These are phyloP conservation scores for Podila horticola DNA, from an alignment of 192 early-diverging fungal genomes.

Conservation along the genomic window DNA sequence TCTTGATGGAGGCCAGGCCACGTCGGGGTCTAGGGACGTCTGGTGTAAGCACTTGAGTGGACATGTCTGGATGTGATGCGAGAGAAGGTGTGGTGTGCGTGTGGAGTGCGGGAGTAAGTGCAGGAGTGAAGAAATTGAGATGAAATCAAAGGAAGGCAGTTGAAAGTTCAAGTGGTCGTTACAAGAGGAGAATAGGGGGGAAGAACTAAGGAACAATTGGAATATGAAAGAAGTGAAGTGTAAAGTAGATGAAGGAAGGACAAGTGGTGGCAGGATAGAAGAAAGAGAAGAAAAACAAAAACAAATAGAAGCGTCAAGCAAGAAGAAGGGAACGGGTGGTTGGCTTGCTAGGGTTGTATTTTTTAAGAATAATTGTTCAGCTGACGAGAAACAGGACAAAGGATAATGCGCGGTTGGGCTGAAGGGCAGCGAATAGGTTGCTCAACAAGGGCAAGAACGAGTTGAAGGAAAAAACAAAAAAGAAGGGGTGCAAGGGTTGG, in stretches of 20 bases:
- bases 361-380: neutral
- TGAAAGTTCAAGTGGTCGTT: neutral
- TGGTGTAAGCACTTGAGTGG: slow-evolving; percentile 22
- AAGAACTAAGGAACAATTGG: neutral
- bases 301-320: neutral
- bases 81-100: neutral
- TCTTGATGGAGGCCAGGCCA: slow-evolving; percentile 44
- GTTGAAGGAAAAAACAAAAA: neutral
- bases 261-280: neutral
- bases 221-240: neutral
- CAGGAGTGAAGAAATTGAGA: neutral
- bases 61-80: slow-evolving; percentile 11
- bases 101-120: neutral
- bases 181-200: too few relatives aligned
- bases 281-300: slow-evolving; percentile 10
- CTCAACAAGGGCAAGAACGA: neutral
- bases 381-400: slow-evolving; percentile 6
- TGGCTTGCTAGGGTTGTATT: neutral
- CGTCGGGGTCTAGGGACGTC: slow-evolving; percentile 26
- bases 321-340: neutral
- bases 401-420: slow-evolving; percentile 1
- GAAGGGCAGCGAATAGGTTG: neutral
- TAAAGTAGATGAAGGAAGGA: neutral
- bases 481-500: neutral
- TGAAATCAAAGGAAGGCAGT: too few relatives aligned